Evolutionary conservation across 2,329 filamentous ascomycete species (phyloP), one percentile per base, ranked within the genome.

Genomic region (Aspergillus sp.): DNA sequence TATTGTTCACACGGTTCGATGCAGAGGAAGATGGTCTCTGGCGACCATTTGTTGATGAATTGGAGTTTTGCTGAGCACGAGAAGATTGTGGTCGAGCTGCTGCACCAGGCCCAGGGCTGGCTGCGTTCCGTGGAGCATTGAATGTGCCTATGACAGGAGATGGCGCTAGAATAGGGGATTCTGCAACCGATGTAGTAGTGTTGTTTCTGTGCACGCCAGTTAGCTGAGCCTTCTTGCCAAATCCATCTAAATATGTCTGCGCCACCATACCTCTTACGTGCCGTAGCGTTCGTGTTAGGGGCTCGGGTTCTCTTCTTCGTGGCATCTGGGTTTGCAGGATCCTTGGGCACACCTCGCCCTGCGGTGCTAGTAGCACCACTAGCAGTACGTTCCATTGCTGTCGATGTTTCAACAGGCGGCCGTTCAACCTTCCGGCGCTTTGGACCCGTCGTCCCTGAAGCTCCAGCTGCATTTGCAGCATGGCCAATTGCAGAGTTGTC

Each of bases 341-440:
- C 83, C 83, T 94, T 66, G 47, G 59, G 69, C 19, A 59, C 65
- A 46, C 52, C 59, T 40, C 70, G 59, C 47, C 63, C 64, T 35
- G 53, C 46, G 37, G 42, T 46, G 40, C 56, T 65, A 8, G 51
- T 57, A 28, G 63, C 50, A 3, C 62, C 60, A 43, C 67, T 72
- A 27, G 60, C 64, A 27, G 67, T 61, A 29, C 67, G 64, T 43
- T 70, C 67, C 67, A 70, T 69, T 6, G 62, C 58, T 19, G 61
- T 47, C 12, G 51, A 56, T 10, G 60, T 52, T 7, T 68, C 62
- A 6, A 62, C 58, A 6, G 61, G 48, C n/a, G 60, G 68, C 46
- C 88, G 88, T 56, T 95, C 89, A 2, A 88, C 82, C 68, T 90
- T 94, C 52, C 90, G 83, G 58, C 88, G 79, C 70, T 95, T 95